These are phyloP conservation scores for Akanthomyces lecanii DNA, from an alignment of 2,329 filamentous ascomycete genomes.

Conservation along the genomic window DNA sequence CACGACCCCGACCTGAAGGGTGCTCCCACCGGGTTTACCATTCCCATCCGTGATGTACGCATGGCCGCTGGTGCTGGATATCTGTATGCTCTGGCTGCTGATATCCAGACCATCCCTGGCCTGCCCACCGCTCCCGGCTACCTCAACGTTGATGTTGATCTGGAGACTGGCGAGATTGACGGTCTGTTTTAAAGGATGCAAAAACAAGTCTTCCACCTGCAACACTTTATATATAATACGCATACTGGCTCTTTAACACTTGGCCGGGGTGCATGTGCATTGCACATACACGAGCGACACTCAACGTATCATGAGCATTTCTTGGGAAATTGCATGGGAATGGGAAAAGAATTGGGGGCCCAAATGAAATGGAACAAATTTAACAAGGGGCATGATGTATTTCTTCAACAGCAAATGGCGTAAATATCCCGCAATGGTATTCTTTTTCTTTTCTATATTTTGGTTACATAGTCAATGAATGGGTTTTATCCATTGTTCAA, in stretches of 20 bases:
- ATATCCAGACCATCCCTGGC: slow-evolving; percentile 97
- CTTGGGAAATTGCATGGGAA: background rate
- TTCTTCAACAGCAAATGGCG: slow-evolving; percentile 16
- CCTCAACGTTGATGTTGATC: slow-evolving; percentile 83
- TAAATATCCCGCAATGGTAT: slow-evolving; percentile 13
- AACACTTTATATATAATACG: background rate
- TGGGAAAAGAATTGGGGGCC: background rate
- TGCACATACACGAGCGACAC: background rate
- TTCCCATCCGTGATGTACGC: slow-evolving; percentile 89
- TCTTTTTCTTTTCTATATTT: background rate
- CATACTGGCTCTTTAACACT: background rate
- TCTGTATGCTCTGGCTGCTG: slow-evolving; percentile 83
- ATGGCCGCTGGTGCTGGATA: slow-evolving; percentile 94
- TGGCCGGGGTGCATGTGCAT: slow-evolving; percentile 1
- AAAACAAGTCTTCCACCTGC: background rate
- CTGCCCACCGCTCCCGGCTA: slow-evolving; percentile 93
- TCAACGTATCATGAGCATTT: slow-evolving; percentile 11
- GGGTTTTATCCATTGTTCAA: background rate
- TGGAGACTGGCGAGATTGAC: slow-evolving; percentile 79
- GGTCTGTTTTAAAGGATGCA: slow-evolving; percentile 49
- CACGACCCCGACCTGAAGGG: slow-evolving; percentile 94
- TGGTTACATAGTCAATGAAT: background rate
- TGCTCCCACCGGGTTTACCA: slow-evolving; percentile 87
- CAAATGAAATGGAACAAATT: background rate
- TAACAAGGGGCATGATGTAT: background rate